Base-by-base conservation (phyloP, 2,329 filamentous ascomycete species). In the Myriosclerotinia duriaeana region DNA sequence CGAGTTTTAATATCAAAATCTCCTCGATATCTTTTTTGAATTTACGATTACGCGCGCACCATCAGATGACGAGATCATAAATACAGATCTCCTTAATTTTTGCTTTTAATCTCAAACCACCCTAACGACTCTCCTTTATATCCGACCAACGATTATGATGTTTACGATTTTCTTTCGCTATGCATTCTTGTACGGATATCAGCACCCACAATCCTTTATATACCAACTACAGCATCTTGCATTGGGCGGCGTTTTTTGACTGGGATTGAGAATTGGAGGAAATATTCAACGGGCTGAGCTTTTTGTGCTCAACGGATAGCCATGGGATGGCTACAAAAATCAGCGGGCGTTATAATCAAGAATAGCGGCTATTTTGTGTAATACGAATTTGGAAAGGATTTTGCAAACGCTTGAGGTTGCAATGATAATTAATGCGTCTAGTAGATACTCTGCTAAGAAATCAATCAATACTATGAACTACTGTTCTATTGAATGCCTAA, bases 161-260 rank as follows among this genome's bases (percentile, higher is more conserved):
- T 66, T 71, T 70, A 75, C 67, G 73, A 75, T 69, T 63, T 68
- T 66, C 55, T 53, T 66, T 71, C 53, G 66, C 70, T 74, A 73
- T 70, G 71, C 71, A 71, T 73, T 74, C 72, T 60, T 73, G 71
- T 76, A 75, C 71, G 72, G 74, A 72, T 75, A 74, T 71, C 69
- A 71, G 70, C 70, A 69, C 71, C 73, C 72, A 74, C 73, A 67
- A 65, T 67, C 65, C 65, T 67, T 66, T 58, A 62, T 56, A 67
- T 67, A 65, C 61, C 65, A 72, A 72, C 69, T 66, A 58, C 66
- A 67, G 69, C 70, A 71, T 71, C 59, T 67, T 72, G 72, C 72
- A 74, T 73, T 67, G 70, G 70, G 66, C 64, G 73, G 73, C 67
- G 73, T 74, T 73, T 26, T 58, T 48, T 30, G 22, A 7, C 12